Evolutionary conservation across 768 basidiomycete genomes (phyloP), one percentile per base, ranked within the genome.

Genomic region (Mycena vitilis): DNA sequence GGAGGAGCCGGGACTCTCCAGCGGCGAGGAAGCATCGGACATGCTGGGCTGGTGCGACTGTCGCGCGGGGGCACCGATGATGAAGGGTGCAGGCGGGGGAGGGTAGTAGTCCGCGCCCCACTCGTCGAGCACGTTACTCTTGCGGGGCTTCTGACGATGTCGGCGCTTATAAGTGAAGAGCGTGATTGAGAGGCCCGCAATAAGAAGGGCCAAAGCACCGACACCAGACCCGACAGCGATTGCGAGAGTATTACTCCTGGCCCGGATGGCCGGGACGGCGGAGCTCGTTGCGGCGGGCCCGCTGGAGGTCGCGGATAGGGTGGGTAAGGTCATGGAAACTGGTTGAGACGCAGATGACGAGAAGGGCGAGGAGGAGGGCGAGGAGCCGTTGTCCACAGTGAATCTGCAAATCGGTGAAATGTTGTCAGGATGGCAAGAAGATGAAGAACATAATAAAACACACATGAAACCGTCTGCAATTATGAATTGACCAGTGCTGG

Each of bases 401-500:
- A 40, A 65, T 5, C 68, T 70, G 44, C 11, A n/a, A n/a, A n/a
- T n/a, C 25, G 12, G 4, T 22, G 15, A 16, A 48, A 40, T 36
- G 1, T 15, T 12, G 6, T 30, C 11, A 8, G 11, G 7, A 9
- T 1, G 37, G 30, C 9, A 23, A 22, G 22, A n/a, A n/a, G n/a
- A n/a, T n/a, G n/a, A n/a, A n/a, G n/a, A n/a, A n/a, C n/a, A n/a
- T n/a, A 53, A n/a, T 16, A n/a, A 13, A 3, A 59, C 66, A 49
- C 67, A 71, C 71, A 66, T 68, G 49, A 68, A 68, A 1, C 67
- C 71, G 34, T 71, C 67, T 13, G 44, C 59, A 13, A 71, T 55
- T 7, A 63, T 63, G 36, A 45, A 40, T 1, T 49, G n/a, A 2
- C 64, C 67, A 11, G 11, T 18, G 2, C 42, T 68, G n/a, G n/a